phyloP scores from a whole-genome alignment of 2,329 filamentous ascomycete species.

The Cladosporium sp. region DNA sequence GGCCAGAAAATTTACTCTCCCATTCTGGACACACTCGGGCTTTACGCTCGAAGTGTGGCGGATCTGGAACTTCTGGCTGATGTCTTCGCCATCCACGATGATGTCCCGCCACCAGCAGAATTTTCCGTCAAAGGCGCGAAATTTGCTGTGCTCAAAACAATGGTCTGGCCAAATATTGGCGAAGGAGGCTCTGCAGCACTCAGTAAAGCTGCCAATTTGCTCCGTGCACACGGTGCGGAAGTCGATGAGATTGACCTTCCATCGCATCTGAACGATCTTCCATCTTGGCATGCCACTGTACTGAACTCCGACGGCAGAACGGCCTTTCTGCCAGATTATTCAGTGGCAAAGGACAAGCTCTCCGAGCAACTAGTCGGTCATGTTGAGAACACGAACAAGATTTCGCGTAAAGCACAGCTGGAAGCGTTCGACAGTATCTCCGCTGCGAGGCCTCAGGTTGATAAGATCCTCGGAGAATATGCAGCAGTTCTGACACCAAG shows the following conservation, averaged over 20 bases:
- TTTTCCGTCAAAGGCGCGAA: constrained; percentile 42
- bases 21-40: constrained; percentile 59
- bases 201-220: constrained; percentile 30
- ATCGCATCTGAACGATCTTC: constrained; percentile 44
- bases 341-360: constrained; percentile 45
- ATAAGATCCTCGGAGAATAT: constrained; percentile 50
- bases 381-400: constrained; percentile 45
- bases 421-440: constrained; percentile 55
- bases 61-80: constrained; percentile 56
- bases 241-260: constrained; percentile 56
- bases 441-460: constrained; percentile 50
- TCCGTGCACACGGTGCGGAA: constrained; percentile 46
- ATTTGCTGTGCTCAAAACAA: constrained; percentile 54
- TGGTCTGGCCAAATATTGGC: constrained; percentile 45
- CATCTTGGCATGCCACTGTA: constrained; percentile 51
- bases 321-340: constrained; percentile 54
- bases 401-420: constrained; percentile 47
- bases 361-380: constrained; percentile 43
- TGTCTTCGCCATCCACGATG: constrained; percentile 52
- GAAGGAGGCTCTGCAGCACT: constrained; percentile 35
- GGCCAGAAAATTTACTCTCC: constrained; percentile 57
- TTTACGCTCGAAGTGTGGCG: constrained; percentile 54
- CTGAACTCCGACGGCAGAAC: constrained; percentile 51
- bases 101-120: constrained; percentile 30
- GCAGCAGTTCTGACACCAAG: constrained; percentile 57